Base-by-base conservation (phyloP, 2,329 filamentous ascomycete genomes). In the Diaporthe citri region DNA sequence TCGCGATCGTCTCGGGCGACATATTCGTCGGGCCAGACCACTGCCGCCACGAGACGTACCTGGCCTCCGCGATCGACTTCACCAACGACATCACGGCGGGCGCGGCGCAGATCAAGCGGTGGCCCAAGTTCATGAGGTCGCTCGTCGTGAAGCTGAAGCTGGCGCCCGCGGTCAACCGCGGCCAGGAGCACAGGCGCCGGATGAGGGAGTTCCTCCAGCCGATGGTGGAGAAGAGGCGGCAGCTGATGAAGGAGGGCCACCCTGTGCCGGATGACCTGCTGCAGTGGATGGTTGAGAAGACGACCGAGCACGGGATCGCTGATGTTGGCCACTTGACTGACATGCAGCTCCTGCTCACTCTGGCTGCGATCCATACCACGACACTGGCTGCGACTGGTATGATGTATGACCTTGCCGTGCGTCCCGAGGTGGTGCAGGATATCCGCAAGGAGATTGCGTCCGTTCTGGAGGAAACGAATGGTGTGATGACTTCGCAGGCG, bases 311-410 rank as follows among this genome's bases (percentile, higher is more conserved):
- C 13, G 76, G 72, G 6, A 71, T 76, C 8, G 60, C 36, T 0
- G 67, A 71, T 13, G 81, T 85, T 15, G 78, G 80, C 0, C 80
- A 83, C 17, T 72, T 86, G 15, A 83, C 84, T 8, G 80, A 80
- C 48, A 82, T 84, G 52, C 81, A 86, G 76, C 79, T 87, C 3
- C 77, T 83, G 0, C 77, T 87, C 15, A 83, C 81, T 28, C 82
- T 87, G 51, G 86, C 86, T 0, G 84, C 87, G 4, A 87, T 88
- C 22, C 85, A 87, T 57, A 87, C 86, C 0, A 88, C 85, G 1
- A 83, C 84, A 0, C 80, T 84, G 48, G 81, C 86, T 0, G 77
- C 83, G 0, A 86, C 85, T 3, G 88, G 80, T 70, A 86, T 76
- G 83, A 5, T 91, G 55, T 88, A 87, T 75, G 87, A 90, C 57